Percentiles rank a stretch among this genome's conserved stretches.
These are phyloP conservation scores for Neurospora sp. DNA, from an alignment of 495 filamentous ascomycete genomes.

Conservation along the genomic window DNA sequence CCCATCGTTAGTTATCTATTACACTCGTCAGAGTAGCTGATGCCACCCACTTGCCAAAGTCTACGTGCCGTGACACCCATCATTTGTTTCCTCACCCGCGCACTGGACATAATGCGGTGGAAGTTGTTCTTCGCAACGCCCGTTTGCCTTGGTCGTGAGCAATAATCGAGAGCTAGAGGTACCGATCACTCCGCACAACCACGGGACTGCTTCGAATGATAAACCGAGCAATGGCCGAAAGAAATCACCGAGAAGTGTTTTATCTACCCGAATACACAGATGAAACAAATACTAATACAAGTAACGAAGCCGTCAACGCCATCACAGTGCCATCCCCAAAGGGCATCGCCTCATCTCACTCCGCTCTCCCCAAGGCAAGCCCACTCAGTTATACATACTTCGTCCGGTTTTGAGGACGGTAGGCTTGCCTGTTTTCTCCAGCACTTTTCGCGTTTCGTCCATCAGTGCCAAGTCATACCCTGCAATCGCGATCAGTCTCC, in stretches of 20 bases:
- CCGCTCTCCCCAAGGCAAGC: not conserved
- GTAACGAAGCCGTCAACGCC: not conserved
- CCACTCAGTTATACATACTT: not conserved
- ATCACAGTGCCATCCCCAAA: not conserved
- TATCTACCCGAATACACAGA: not conserved
- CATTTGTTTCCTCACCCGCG: too few relatives aligned
- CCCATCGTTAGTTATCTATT: too few relatives aligned
- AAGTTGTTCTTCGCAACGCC: not conserved
- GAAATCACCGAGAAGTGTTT: not conserved
- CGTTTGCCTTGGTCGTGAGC: not conserved
- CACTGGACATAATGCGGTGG: too few relatives aligned
- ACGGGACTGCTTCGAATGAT: not conserved
- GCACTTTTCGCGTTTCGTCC: not conserved
- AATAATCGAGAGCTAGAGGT: not conserved
- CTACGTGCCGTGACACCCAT: too few relatives aligned
- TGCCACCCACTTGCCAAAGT: too few relatives aligned
- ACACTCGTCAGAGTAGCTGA: slow-evolving; percentile 6
- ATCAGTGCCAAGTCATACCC: not conserved
- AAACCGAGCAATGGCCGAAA: not conserved
- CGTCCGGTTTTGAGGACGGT: not conserved
- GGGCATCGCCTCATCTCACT: not conserved
- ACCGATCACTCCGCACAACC: not conserved
- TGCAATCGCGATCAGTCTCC: not conserved
- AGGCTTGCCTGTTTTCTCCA: not conserved
- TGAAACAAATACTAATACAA: not conserved